Conservation (phyloP, 2,329 filamentous ascomycete genomes). For the Beauveria caledonica region DNA sequence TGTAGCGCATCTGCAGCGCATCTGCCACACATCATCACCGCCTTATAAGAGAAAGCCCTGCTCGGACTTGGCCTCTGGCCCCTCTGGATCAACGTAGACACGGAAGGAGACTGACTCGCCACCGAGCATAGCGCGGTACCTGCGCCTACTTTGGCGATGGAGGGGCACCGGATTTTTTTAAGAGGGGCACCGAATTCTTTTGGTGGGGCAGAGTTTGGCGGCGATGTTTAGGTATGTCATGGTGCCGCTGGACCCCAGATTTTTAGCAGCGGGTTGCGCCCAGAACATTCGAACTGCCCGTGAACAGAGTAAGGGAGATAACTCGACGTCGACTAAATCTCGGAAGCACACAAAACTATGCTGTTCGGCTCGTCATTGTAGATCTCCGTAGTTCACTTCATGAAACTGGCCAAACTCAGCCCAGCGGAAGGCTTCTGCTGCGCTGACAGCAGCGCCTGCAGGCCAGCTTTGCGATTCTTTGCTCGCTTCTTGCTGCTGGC, state of each 20-base stretch:
- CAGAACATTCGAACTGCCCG: slow-evolving; percentile 6
- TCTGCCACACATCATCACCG: no score
- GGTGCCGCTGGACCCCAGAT: slow-evolving; percentile 4
- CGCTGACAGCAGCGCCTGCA: slow-evolving; percentile 54
- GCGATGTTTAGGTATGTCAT: slow-evolving; percentile 12
- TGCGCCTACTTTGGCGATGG: no score
- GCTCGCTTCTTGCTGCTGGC: slow-evolving; percentile 57
- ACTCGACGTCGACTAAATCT: background rate
- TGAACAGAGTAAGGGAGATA: background rate
- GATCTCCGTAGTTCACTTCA: slow-evolving; percentile 27
- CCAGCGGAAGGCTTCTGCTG: slow-evolving; percentile 36
- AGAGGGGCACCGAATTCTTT: no score
- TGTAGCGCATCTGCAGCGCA: no score
- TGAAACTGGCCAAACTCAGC: slow-evolving; percentile 49
- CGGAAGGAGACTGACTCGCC: no score
- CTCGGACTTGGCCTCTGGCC: no score
- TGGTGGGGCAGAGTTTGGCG: no score
- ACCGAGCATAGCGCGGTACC: no score
- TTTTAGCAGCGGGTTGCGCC: slow-evolving; percentile 3
- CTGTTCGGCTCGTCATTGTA: background rate
- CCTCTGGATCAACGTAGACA: no score
- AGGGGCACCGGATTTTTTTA: no score
- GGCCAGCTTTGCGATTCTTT: slow-evolving; percentile 55
- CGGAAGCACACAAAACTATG: background rate
- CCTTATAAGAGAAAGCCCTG: no score